These are phyloP conservation scores for Mycena kentingensis DNA, from an alignment of 768 basidiomycete species.

Conservation along the genomic window DNA sequence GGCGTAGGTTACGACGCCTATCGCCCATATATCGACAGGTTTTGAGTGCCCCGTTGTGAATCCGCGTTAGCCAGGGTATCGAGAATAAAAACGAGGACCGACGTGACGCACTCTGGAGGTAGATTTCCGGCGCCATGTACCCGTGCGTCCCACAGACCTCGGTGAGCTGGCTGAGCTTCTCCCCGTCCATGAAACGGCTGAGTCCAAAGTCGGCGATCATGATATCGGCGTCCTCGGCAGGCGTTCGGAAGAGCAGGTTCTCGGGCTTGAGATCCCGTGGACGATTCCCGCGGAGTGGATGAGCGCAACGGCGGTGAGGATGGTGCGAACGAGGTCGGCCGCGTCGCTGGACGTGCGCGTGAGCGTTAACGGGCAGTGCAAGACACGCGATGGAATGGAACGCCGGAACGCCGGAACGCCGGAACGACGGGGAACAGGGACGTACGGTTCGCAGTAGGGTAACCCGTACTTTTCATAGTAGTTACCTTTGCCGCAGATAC, in stretches of 20 bases:
- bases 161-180: constrained; percentile 83
- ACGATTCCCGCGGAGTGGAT: constrained; percentile 92
- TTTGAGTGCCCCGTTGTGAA: constrained; percentile 86
- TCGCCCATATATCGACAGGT: constrained; percentile 95
- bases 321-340: constrained; percentile 81
- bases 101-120: constrained; percentile 75
- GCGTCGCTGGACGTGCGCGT: constrained; percentile 73
- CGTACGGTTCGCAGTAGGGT: constrained; percentile 87
- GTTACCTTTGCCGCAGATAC: constrained; percentile 95
- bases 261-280: constrained; percentile 97
- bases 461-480: no score
- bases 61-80: not conserved
- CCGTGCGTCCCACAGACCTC: constrained; percentile 97
- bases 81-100: constrained; percentile 4
- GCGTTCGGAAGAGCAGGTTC: constrained; percentile 92
- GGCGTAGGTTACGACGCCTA: constrained; percentile 99
- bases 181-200: constrained; percentile 87
- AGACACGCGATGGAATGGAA: no score
- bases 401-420: no score
- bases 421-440: constrained; percentile 10
- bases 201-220: constrained; percentile 98
- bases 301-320: constrained; percentile 85
- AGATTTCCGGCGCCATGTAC: constrained; percentile 98
- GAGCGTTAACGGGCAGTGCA: no score
- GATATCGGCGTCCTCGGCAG: constrained; percentile 88